Percentiles rank a stretch among this genome's conserved stretches.
Conservation (phyloP, 805 yeast genomes). For the Komagataella phaffii region DNA sequence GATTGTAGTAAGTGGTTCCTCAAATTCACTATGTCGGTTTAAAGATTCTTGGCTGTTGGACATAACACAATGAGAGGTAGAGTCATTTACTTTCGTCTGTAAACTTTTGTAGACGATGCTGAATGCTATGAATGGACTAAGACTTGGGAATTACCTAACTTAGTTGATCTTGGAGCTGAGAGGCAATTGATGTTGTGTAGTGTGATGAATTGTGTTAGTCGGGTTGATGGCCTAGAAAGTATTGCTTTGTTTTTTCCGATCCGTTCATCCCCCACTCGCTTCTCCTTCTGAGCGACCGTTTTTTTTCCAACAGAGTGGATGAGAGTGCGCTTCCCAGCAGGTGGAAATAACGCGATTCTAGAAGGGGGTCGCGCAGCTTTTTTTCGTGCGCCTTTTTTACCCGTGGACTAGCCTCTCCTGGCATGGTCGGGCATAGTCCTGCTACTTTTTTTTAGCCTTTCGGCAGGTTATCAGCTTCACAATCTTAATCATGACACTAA, state of each 20-base stretch:
- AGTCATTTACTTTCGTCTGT: not conserved
- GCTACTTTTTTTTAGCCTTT: too few species aligned
- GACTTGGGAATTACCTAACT: not conserved
- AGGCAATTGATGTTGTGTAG: not conserved
- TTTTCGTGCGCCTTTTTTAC: not conserved
- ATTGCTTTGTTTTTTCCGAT: not conserved
- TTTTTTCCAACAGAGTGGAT: not conserved
- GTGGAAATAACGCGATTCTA: not conserved
- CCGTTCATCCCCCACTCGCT: not conserved
- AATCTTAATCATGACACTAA: too few species aligned
- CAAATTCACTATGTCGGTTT: constrained; percentile 1
- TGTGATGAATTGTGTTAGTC: not conserved
- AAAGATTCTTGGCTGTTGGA: not conserved
- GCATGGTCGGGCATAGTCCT: too few species aligned
- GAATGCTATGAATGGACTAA: not conserved
- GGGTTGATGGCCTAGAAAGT: not conserved
- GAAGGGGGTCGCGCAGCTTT: not conserved
- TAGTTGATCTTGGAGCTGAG: not conserved
- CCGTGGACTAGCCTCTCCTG: too few species aligned
- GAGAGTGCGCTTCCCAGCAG: not conserved
- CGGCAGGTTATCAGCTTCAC: too few species aligned
- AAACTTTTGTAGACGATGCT: not conserved
- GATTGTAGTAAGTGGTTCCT: not conserved
- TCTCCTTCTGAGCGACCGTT: not conserved
- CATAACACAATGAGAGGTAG: not conserved